These are phyloP conservation scores for Spinacia oleracea DNA, from an alignment of 179 eudicot species.

Conservation along the genomic window DNA sequence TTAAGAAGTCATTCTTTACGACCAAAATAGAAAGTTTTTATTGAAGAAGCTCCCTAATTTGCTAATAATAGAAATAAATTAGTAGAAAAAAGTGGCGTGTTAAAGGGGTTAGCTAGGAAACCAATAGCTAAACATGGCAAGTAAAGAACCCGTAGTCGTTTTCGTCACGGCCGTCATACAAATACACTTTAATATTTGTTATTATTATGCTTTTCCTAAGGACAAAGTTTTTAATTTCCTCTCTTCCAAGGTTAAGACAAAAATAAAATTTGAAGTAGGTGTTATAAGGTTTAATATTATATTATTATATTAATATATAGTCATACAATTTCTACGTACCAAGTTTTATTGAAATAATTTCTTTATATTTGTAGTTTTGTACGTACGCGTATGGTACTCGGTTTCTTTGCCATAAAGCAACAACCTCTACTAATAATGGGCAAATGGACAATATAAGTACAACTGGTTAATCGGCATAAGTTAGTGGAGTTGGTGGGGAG, in stretches of 20 bases:
- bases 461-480: no score
- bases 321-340: background rate
- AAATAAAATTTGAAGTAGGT: background rate
- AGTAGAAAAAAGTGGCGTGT: constrained; percentile 11
- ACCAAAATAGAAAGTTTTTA: constrained; percentile 3
- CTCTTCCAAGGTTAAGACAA: background rate
- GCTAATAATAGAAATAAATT: background rate
- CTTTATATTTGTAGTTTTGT: background rate
- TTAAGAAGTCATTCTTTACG: background rate
- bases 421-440: no score
- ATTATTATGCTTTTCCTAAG: constrained; percentile 3
- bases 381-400: background rate
- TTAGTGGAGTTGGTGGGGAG: no score
- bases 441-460: no score
- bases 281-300: background rate
- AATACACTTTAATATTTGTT: no score
- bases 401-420: background rate
- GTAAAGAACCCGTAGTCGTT: constrained; percentile 10
- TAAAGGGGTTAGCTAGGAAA: constrained; percentile 10
- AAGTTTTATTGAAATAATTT: background rate
- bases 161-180: background rate
- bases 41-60: background rate
- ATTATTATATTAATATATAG: no score
- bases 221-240: constrained; percentile 3
- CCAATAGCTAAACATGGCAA: constrained; percentile 9